Evolutionary conservation across 805 yeast genomes (phyloP), one percentile per base, ranked within the genome.

Genomic region (Brettanomyces sp.): DNA sequence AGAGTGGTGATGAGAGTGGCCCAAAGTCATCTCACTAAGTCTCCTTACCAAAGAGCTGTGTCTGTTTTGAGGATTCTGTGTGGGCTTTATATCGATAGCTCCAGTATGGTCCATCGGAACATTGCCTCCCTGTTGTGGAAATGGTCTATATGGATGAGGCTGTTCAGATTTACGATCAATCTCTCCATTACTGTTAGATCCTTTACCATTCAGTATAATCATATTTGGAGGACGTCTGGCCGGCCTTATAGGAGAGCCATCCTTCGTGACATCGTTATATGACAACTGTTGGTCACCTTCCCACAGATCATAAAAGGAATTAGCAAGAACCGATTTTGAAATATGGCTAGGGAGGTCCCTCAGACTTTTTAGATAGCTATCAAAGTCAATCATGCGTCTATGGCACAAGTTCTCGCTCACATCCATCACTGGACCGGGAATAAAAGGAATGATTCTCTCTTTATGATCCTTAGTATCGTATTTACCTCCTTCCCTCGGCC

Each of bases 391-490:
- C 51, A 79, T 60, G 53, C 82, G 66, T 53, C 74, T 69, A 52
- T 74, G 77, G 45, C 78, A 73, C 43, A 77, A 67, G 47, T 70
- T 68, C 52, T 91, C 97, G 50, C 88, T 88, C 45, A 93, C 95
- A 56, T 84, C 85, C 36, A 95, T 83, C 42, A 91, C 73, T 3
- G 99, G 99, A 1, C 98, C 99, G 0, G 99, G 98, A 57, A 93
- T 90, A 53, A 82, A 88, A 6, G 99, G 99, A 47, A 93, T 72
- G 30, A 85, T 82, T 52, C 99, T 78, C 45, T 80, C 79, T 33
- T 83, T 82, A 50, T 96, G 78, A 44, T 80, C 78, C 25, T 85
- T 85, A 45, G 80, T 82, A 39, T 79, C 81, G 42, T 59, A 66
- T 53, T 87, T 80, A 12, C 97, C 97, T 7, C 97, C 95, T 64